Evolutionary conservation across 495 filamentous ascomycete genomes (phyloP).

Genomic region (Penicillium parvum): DNA sequence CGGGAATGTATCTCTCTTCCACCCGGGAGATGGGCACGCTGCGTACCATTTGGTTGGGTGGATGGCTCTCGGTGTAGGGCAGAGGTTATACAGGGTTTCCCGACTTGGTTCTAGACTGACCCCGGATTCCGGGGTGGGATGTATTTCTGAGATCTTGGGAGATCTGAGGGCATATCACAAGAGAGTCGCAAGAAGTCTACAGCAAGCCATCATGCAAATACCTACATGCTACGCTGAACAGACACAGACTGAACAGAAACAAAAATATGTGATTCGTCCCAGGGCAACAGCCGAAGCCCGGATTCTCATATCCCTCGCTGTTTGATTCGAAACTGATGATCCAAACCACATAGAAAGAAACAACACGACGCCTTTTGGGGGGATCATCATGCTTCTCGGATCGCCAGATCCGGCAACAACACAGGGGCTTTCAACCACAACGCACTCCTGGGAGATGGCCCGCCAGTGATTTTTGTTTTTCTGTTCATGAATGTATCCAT

Average conservation of each 20-base stretch:
- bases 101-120: neutral
- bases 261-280: constrained; percentile 30
- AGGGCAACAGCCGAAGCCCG: constrained; percentile 26
- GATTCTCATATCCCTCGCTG: constrained; percentile 29
- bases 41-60: too few species aligned
- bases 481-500: too few species aligned
- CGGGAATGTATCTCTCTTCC: too few species aligned
- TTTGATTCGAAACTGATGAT: constrained; percentile 22
- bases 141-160: neutral
- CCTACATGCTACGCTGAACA: too few species aligned
- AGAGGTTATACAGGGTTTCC: neutral
- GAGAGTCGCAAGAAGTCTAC: too few species aligned
- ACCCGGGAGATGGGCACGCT: too few species aligned
- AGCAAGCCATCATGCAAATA: too few species aligned
- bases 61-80: too few species aligned
- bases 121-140: constrained; percentile 7
- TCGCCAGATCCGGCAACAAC: constrained; percentile 12
- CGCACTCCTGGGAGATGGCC: constrained; percentile 2
- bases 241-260: constrained; percentile 22
- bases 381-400: constrained; percentile 23
- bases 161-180: too few species aligned
- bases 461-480: neutral
- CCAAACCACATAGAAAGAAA: constrained; percentile 22
- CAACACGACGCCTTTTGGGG: constrained; percentile 26
- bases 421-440: constrained; percentile 7